Evolutionary conservation across 2,329 filamentous ascomycete species (phyloP).

Genomic region (Beauveria sp.): DNA sequence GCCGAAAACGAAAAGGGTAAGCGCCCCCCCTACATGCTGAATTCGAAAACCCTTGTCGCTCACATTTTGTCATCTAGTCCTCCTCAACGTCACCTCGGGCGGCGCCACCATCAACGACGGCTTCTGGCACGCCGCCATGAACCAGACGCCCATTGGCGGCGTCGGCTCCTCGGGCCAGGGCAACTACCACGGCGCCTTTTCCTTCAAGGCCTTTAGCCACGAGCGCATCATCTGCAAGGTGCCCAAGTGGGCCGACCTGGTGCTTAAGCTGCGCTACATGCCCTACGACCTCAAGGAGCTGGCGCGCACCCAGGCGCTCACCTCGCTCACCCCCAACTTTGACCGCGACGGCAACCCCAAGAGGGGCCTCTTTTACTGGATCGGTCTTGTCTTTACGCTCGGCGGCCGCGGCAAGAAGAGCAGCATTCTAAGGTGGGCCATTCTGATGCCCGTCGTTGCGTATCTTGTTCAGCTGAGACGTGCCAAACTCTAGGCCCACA

Average conservation of each 20-base stretch:
- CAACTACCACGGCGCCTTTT: conserved; percentile 68
- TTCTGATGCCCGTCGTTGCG: conserved; percentile 32
- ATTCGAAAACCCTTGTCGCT: neutral
- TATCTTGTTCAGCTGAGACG: conserved; percentile 26
- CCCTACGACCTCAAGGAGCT: conserved; percentile 46
- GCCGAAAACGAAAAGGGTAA: conserved; percentile 66
- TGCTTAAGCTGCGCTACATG: conserved; percentile 62
- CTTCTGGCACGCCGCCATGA: conserved; percentile 63
- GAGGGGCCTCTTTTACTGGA: conserved; percentile 47
- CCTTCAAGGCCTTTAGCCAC: conserved; percentile 62
- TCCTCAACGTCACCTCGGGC: conserved; percentile 56
- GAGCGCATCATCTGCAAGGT: conserved; percentile 51
- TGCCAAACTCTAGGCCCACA: conserved; percentile 24
- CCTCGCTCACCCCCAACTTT: conserved; percentile 47
- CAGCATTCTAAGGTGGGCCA: conserved; percentile 43
- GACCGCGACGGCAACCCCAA: conserved; percentile 50
- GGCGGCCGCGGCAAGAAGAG: conserved; percentile 42
- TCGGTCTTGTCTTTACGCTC: conserved; percentile 41
- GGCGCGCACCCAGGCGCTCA: conserved; percentile 35
- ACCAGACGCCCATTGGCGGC: conserved; percentile 72
- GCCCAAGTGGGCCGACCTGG: conserved; percentile 57
- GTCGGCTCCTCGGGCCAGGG: conserved; percentile 73
- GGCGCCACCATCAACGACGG: conserved; percentile 60
- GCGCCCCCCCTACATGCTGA: conserved; percentile 13
- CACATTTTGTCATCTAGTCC: conserved; percentile 35